Evolutionary conservation across 1,139 yeast genomes (phyloP).

Genomic region (Debaryomycetaceae sp.): DNA sequence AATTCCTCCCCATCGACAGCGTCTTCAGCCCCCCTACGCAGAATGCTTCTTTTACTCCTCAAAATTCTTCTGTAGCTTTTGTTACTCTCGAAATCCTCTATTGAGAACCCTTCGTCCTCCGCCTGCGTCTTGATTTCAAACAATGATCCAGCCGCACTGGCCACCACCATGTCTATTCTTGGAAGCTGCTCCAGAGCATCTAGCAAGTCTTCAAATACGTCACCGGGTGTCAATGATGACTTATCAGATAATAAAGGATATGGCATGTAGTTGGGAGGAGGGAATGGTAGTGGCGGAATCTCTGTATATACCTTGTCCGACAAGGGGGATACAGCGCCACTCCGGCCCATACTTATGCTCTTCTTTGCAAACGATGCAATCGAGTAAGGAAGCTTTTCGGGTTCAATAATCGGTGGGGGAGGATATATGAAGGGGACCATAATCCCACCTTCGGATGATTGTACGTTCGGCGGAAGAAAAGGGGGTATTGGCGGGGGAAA

Average conservation of each 20-base stretch:
- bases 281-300: slow-evolving; percentile 47
- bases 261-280: slow-evolving; percentile 50
- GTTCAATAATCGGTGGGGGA: slow-evolving; percentile 37
- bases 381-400: slow-evolving; percentile 22
- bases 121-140: slow-evolving; percentile 37
- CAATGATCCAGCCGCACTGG: slow-evolving; percentile 48
- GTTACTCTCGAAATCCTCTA: slow-evolving; percentile 11
- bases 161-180: slow-evolving; percentile 45
- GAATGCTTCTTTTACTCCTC: neutral
- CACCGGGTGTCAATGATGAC: slow-evolving; percentile 33
- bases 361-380: slow-evolving; percentile 2
- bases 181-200: slow-evolving; percentile 40
- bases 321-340: slow-evolving; percentile 1
- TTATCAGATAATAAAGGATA: slow-evolving; percentile 39
- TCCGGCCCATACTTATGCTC: neutral
- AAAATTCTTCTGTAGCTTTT: slow-evolving; percentile 2
- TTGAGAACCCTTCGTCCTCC: slow-evolving; percentile 28
- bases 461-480: slow-evolving; percentile 13
- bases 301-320: slow-evolving; percentile 13
- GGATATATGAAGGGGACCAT: slow-evolving; percentile 49
- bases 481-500: slow-evolving; percentile 47
- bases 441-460: slow-evolving; percentile 23
- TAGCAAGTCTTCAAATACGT: slow-evolving; percentile 34
- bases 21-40: neutral
- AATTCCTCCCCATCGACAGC: slow-evolving; percentile 3